phyloP scores from a whole-genome alignment of 2,329 filamentous ascomycete species.

The Scleromitrula shiraiana region DNA sequence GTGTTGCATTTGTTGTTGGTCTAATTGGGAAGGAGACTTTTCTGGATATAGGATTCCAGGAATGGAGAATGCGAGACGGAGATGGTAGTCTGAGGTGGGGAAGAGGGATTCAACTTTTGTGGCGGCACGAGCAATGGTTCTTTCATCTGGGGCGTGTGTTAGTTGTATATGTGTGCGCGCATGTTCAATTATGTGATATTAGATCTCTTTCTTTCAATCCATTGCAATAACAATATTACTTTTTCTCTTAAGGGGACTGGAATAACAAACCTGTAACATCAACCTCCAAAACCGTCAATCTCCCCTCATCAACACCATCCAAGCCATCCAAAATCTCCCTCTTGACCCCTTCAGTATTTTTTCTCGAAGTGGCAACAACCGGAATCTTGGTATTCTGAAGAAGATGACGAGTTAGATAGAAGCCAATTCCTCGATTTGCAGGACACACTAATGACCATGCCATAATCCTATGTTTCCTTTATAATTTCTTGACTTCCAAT shows the following conservation, averaged over 20 bases:
- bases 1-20: constrained; percentile 51
- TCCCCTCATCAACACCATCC: constrained; percentile 33
- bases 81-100: constrained; percentile 42
- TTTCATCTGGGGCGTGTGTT: constrained; percentile 44
- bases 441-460: constrained; percentile 42
- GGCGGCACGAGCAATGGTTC: constrained; percentile 50
- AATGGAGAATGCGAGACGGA: constrained; percentile 61
- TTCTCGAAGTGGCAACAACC: constrained; percentile 52
- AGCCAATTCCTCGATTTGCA: constrained; percentile 55
- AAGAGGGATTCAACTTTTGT: constrained; percentile 44
- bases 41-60: constrained; percentile 69
- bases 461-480: constrained; percentile 13
- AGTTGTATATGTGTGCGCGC: no score
- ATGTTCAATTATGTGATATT: background rate
- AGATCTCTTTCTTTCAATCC: background rate
- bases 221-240: no score
- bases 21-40: constrained; percentile 58
- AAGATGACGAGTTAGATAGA: constrained; percentile 50
- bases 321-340: constrained; percentile 43
- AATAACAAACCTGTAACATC: constrained; percentile 45
- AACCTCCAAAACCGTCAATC: constrained; percentile 44
- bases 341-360: constrained; percentile 40
- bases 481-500: no score
- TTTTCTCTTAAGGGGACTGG: no score
- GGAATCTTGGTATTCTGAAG: constrained; percentile 49